These are phyloP conservation scores for Piper longum DNA, from an alignment of 164 flowering plant genomes.

Conservation along the genomic window DNA sequence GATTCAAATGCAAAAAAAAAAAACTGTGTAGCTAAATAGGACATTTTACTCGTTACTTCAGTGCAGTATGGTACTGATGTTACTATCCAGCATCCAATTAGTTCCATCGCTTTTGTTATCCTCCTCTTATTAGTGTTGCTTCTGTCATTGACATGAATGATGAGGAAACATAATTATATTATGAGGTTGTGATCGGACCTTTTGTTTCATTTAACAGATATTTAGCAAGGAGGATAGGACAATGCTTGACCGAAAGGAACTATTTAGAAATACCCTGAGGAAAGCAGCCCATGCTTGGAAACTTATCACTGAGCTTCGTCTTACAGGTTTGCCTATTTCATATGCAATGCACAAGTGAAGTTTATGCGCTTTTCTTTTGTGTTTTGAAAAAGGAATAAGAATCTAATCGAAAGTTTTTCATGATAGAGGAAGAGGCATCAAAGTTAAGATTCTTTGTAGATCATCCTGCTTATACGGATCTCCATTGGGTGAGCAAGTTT, in stretches of 20 bases:
- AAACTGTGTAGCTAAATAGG: no score
- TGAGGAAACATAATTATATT: no score
- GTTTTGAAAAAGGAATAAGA: constrained; percentile 1
- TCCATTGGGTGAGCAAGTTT: constrained; percentile 68
- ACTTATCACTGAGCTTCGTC: constrained; percentile 68
- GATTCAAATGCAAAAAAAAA: no score
- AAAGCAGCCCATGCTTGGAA: constrained; percentile 89
- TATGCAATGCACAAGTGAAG: neutral
- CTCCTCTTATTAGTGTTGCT: no score
- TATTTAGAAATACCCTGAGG: constrained; percentile 75
- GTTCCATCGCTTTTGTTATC: no score
- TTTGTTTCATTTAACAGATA: constrained; percentile 20
- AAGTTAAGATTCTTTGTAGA: constrained; percentile 60
- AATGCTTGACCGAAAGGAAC: constrained; percentile 55
- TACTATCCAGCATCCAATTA: no score
- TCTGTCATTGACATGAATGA: no score
- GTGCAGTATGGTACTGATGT: no score
- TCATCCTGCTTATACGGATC: constrained; percentile 83
- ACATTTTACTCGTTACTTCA: no score
- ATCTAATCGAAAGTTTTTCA: neutral
- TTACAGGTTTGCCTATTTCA: constrained; percentile 35
- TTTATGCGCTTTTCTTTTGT: neutral
- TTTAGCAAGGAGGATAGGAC: constrained; percentile 65
- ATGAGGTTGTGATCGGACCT: no score
- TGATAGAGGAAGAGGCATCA: constrained; percentile 81